These are phyloP conservation scores for Termitomyces sp. DNA, from an alignment of 768 basidiomycete genomes.

Conservation along the genomic window DNA sequence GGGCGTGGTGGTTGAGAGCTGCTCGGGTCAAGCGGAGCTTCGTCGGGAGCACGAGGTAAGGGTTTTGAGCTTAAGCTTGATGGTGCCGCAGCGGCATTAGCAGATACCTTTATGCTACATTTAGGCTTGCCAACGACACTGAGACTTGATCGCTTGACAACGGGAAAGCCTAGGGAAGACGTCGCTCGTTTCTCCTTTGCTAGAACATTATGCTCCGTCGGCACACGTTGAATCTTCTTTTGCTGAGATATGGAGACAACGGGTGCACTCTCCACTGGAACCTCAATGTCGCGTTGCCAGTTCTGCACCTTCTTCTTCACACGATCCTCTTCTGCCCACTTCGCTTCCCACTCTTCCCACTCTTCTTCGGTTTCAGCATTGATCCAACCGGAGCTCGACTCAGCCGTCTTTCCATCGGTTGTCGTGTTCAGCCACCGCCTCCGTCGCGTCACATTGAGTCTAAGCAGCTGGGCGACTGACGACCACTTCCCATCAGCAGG, in stretches of 20 bases:
- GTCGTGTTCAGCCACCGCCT: constrained; percentile 27
- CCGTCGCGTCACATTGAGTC: constrained; percentile 37
- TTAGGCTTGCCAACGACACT: constrained; percentile 23
- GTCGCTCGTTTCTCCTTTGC: constrained; percentile 11
- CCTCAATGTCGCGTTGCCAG: constrained; percentile 23
- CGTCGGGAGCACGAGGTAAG: neutral
- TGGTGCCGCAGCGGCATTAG: constrained; percentile 1
- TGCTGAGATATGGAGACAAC: constrained; percentile 12
- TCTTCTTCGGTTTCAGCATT: constrained; percentile 43
- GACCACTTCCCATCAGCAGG: constrained; percentile 47
- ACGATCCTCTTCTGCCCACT: constrained; percentile 24
- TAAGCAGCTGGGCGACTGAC: constrained; percentile 35
- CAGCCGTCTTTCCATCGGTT: constrained; percentile 18
- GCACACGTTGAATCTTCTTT: neutral
- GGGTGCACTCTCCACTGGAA: constrained; percentile 3
- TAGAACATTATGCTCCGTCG: constrained; percentile 2
- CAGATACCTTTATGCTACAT: constrained; percentile 5
- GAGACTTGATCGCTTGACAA: constrained; percentile 35
- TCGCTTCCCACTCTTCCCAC: constrained; percentile 45
- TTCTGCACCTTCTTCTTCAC: constrained; percentile 25
- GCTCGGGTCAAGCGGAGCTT: constrained; percentile 4
- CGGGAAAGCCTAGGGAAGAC: constrained; percentile 39
- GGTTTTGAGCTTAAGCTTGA: constrained; percentile 6
- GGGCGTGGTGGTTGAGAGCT: neutral
- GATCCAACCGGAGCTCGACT: constrained; percentile 31